These are phyloP conservation scores for Jaminaea rosea DNA, from an alignment of 1,284 basidiomycete species.

Conservation along the genomic window DNA sequence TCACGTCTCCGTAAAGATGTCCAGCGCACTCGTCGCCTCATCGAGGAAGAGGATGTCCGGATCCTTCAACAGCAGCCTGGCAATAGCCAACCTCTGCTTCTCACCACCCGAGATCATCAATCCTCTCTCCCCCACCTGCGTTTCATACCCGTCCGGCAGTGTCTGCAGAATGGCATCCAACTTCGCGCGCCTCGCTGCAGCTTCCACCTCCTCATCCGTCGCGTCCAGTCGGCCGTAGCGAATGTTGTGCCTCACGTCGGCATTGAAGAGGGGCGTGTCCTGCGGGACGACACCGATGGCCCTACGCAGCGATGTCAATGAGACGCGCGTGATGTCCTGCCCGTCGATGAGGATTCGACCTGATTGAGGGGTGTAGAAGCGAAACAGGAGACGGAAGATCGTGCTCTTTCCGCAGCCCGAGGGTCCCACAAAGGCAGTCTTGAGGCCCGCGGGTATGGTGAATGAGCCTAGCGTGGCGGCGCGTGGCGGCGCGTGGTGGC, in stretches of 20 bases:
- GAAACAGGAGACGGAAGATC: constrained; percentile 82
- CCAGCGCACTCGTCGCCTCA: constrained; percentile 57
- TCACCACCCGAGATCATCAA: constrained; percentile 97
- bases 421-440: constrained; percentile 90
- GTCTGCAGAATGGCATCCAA: constrained; percentile 71
- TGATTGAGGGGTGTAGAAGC: constrained; percentile 78
- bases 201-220: constrained; percentile 75
- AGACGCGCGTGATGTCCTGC: constrained; percentile 70
- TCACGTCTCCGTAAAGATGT: constrained; percentile 1
- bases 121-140: constrained; percentile 88
- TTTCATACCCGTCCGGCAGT: constrained; percentile 75
- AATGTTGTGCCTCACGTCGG: constrained; percentile 87
- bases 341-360: constrained; percentile 77
- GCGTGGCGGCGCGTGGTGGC: too few species aligned
- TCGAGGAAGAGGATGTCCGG: constrained; percentile 94
- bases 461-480: too few species aligned
- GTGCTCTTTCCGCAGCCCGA: constrained; percentile 98
- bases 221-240: constrained; percentile 84
- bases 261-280: constrained; percentile 94
- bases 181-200: constrained; percentile 74
- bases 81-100: constrained; percentile 91
- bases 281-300: constrained; percentile 91
- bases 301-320: constrained; percentile 64
- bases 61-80: constrained; percentile 82
- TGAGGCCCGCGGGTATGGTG: constrained; percentile 85